phyloP scores from a whole-genome alignment of 371 early-diverging fungal genomes.

The Catenaria anguillulae region DNA sequence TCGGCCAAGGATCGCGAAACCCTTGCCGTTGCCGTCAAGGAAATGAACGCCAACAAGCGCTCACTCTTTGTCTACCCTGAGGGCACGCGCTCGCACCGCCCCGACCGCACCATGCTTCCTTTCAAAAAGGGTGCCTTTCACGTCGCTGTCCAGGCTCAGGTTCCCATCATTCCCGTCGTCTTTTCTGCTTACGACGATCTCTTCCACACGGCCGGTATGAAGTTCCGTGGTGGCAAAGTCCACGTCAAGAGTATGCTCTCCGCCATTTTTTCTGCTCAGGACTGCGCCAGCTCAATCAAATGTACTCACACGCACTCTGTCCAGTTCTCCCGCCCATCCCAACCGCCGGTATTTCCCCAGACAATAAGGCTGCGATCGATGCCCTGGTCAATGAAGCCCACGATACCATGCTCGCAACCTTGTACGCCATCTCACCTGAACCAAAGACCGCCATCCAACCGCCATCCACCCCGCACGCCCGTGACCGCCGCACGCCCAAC shows the following conservation, averaged over 20 bases:
- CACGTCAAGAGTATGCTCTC: constrained; percentile 43
- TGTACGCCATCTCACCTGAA: neutral
- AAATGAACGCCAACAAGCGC: constrained; percentile 45
- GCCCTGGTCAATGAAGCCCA: neutral
- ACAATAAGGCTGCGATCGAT: neutral
- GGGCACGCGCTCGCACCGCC: constrained; percentile 72
- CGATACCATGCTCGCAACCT: neutral
- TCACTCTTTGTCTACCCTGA: constrained; percentile 85
- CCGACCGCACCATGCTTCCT: constrained; percentile 55
- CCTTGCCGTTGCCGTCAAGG: constrained; percentile 54
- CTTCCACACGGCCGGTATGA: constrained; percentile 41
- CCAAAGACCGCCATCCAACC: neutral
- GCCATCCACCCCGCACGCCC: neutral
- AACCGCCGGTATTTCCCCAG: neutral
- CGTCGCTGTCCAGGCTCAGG: constrained; percentile 69
- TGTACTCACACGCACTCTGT: no score
- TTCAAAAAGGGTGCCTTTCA: constrained; percentile 91
- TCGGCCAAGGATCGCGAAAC: constrained; percentile 58
- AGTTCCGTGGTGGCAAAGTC: constrained; percentile 52
- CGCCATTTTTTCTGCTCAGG: neutral
- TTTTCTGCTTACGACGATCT: constrained; percentile 56
- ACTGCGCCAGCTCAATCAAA: no score
- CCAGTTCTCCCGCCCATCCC: neutral
- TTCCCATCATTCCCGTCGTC: constrained; percentile 84
- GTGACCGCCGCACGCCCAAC: no score